These are phyloP conservation scores for Vigna angularis DNA, from an alignment of 306 rosid species.

Conservation along the genomic window DNA sequence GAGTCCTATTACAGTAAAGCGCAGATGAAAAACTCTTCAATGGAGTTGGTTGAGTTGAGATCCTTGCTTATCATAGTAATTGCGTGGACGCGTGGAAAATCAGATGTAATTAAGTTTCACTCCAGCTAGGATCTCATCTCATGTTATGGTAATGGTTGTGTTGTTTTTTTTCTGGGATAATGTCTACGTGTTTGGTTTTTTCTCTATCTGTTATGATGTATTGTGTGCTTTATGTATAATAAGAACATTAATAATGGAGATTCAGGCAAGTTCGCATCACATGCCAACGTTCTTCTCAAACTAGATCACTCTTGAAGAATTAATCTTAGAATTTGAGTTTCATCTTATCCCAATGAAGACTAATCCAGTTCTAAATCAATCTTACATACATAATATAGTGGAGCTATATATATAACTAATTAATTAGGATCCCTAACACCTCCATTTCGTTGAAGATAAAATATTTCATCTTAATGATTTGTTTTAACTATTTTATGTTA, in stretches of 20 bases:
- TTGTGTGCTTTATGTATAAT: background rate
- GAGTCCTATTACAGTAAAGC: conserved; percentile 25
- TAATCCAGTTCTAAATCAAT: background rate
- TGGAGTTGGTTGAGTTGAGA: no score
- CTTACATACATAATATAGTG: no score
- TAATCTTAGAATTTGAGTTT: no score
- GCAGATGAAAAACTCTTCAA: background rate
- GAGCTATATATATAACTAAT: no score
- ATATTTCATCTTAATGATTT: no score
- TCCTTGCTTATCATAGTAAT: no score
- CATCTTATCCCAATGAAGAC: no score
- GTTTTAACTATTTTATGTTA: no score
- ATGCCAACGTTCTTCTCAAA: background rate
- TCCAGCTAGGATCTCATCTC: background rate
- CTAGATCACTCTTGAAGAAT: no score
- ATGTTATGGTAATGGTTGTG: background rate
- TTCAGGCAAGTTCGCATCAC: background rate
- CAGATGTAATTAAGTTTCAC: background rate
- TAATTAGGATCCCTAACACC: no score
- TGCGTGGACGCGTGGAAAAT: background rate
- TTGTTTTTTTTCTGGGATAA: background rate
- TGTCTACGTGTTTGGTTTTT: background rate
- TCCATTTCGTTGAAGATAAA: no score
- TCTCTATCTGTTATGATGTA: background rate
- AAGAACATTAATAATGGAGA: background rate